Evolutionary conservation across 1,139 yeast species (phyloP), one percentile per base, ranked within the genome.

Genomic region (Suhomyces anneliseae): DNA sequence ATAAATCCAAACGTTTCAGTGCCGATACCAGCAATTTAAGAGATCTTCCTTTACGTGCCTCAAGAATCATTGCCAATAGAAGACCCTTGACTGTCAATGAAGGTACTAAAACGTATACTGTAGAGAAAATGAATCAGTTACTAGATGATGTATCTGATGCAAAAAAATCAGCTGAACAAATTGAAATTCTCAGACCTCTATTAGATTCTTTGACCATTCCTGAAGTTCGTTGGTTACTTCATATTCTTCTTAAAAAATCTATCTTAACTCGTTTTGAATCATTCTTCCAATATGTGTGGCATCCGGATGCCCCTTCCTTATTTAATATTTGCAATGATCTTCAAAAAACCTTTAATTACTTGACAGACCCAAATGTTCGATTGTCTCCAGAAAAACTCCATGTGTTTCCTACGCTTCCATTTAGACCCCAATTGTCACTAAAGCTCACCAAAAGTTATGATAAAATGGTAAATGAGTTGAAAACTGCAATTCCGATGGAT

Each of bases 291-390:
- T 59, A 66, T n/a, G 59, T 70, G 33, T 90, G 95, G 90, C 96
- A 90, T 60, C 92, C 92, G 0, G 92, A 89, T 61, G 95, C 95
- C 0, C 70, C 76, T 11, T 75, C 76, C 1, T 75, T 88, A 27
- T 81, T 76, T 53, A 81, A 82, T 48, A 81, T 87, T 8, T 87
- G 92, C n/a, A 82, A 83, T 47, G 82, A 82, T 55, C 65, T 92
- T 42, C 72, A 81, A 48, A 70, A 77, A 9, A 84, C 89, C 0
- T 81, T 90, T 52, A 71, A 82, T 65, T 80, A 74, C 48, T 69
- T 90, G 12, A 63, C 69, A 42, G 84, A 87, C 52, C 82, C 82
- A 0, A 54, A 60, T 0, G 52, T 57, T 6, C 64, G 82, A 34
- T 62, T 87, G 12, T 61, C 71, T 2, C 65, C 68, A 3, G 61